phyloP scores from a whole-genome alignment of 2,329 filamentous ascomycete genomes.

The Aureobasidium leucospermi region DNA sequence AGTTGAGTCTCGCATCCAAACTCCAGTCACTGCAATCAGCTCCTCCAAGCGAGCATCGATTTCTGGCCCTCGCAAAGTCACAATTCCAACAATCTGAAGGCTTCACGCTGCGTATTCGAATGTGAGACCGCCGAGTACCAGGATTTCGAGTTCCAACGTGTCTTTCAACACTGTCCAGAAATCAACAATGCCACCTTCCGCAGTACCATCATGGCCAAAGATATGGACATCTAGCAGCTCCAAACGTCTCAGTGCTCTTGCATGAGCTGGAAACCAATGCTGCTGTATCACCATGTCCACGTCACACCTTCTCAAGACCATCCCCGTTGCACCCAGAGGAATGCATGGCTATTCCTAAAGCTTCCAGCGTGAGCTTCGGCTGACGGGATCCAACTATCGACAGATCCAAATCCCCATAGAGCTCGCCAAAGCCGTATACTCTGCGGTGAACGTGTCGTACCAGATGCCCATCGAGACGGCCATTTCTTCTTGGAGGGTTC shows the following conservation, averaged over 20 bases:
- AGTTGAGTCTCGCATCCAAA: background rate
- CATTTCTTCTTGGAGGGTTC: too few relatives aligned
- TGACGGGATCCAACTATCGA: background rate
- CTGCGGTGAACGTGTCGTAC: background rate
- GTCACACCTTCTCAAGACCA: background rate
- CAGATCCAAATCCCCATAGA: background rate
- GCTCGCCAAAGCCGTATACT: background rate
- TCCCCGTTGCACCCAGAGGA: background rate
- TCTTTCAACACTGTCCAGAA: background rate
- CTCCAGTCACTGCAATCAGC: background rate
- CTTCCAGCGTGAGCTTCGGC: background rate
- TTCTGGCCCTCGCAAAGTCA: background rate
- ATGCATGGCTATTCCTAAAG: background rate
- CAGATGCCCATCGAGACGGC: too few relatives aligned
- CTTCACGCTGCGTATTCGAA: background rate
- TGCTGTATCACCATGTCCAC: background rate
- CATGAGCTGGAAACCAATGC: background rate
- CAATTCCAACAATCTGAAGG: background rate
- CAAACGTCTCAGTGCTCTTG: background rate
- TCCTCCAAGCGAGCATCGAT: background rate
- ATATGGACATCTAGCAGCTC: background rate
- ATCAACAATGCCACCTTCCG: background rate
- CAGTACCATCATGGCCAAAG: background rate
- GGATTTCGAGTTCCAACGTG: background rate
- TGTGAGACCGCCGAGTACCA: background rate